These are phyloP conservation scores for Coprinopsis sp. DNA, from an alignment of 768 basidiomycete species.

Conservation along the genomic window DNA sequence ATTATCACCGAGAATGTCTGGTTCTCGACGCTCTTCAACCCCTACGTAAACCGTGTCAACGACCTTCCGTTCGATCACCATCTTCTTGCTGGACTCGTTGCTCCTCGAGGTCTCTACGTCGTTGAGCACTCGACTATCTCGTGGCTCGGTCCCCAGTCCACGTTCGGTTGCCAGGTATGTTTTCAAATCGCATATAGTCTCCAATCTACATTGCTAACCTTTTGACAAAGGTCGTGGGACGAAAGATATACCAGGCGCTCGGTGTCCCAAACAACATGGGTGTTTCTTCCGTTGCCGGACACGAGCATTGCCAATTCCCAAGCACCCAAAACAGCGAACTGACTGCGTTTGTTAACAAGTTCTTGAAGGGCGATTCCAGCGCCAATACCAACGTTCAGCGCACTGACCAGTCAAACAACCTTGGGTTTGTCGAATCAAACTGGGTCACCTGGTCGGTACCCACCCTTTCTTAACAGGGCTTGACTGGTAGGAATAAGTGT, in stretches of 20 bases:
- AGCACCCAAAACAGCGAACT: conserved; percentile 38
- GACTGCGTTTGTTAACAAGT: conserved; percentile 52
- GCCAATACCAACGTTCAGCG: conserved; percentile 43
- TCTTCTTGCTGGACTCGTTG: conserved; percentile 48
- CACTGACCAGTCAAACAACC: conserved; percentile 39
- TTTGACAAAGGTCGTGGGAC: conserved; percentile 46
- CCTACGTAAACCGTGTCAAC: conserved; percentile 40
- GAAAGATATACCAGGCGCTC: conserved; percentile 47
- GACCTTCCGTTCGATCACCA: conserved; percentile 59
- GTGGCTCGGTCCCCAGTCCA: conserved; percentile 50
- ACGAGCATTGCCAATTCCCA: conserved; percentile 55
- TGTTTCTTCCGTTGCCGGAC: conserved; percentile 49
- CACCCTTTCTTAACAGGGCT: conserved; percentile 30
- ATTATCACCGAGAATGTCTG: conserved; percentile 61
- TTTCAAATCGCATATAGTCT: no score
- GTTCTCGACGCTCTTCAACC: conserved; percentile 49
- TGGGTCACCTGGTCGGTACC: conserved; percentile 52
- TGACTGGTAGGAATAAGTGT: no score
- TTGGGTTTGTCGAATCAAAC: conserved; percentile 32
- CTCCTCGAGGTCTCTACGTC: conserved; percentile 48
- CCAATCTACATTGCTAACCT: no score
- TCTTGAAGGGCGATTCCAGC: conserved; percentile 40
- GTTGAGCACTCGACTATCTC: conserved; percentile 54
- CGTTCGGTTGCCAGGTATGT: conserved; percentile 50
- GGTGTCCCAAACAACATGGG: conserved; percentile 45